Evolutionary conservation across 371 early-diverging fungal species (phyloP), one percentile per base, ranked within the genome.

Genomic region (Apophysomyces elegans): DNA sequence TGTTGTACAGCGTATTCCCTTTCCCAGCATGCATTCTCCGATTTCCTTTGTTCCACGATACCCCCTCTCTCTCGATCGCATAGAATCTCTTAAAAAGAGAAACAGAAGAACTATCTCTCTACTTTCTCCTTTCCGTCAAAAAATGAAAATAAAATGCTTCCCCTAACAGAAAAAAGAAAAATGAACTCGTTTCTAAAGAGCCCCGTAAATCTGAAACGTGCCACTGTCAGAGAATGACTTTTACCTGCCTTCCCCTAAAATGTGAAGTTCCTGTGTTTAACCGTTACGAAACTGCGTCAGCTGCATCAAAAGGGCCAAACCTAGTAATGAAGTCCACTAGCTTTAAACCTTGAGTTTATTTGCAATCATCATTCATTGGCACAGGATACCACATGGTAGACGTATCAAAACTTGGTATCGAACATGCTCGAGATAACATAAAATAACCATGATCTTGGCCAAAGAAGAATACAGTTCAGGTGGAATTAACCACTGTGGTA

Each of bases 1-100:
- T 26, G 18, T 50, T 50, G 54, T 50, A 50, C 54, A 50, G 54
- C 54, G 54, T 41, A 41, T 50, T 50, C 54, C 54, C 21, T 50
- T 47, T 50, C 21, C 21, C 54, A 50, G 54, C 54, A 50, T 50
- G 54, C 54, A 50, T 50, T 50, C 32, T 26, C 32, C 32, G 32
- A 26, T 26, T 26, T 26, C 32, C 32, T 26, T 50, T 50, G 21
- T 50, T 50, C 54, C 21, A 50, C 21, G 54, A 50, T 50, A 50
- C 54, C 54, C 50, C 54, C 21, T 21, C 11, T 35, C 54, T 50
- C 21, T 21, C 16, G n/a, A n/a, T 50, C 21, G n/a, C 16, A n/a
- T 47, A n/a, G 13, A 13, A 1, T 9, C n/a, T 50, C 21, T 18
- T 8, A 7, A n/a, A 21, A 50, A 7, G 6, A 50, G 9, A 50